Evolutionary conservation across 225 moss, liverwort and hornwort species (phyloP).

Genomic region (Sphagnum contortum): DNA sequence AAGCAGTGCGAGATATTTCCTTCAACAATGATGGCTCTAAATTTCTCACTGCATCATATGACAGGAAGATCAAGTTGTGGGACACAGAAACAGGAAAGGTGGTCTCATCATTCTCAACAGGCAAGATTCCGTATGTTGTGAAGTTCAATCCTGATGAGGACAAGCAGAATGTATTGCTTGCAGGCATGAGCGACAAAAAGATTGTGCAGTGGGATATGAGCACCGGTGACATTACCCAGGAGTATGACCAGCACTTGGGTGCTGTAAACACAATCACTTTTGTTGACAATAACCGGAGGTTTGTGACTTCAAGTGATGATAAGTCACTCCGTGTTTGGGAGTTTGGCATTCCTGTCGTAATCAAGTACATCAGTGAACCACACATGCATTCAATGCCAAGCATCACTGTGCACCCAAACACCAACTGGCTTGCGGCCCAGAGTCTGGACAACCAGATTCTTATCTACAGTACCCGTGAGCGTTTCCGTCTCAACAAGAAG

Average conservation of each 20-base stretch:
- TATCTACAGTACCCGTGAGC: slow-evolving; percentile 94
- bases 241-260: slow-evolving; percentile 97
- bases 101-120: slow-evolving; percentile 74
- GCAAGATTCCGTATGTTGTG: slow-evolving; percentile 96
- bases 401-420: slow-evolving; percentile 91
- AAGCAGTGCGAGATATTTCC: slow-evolving; percentile 89
- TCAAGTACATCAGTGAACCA: slow-evolving; percentile 97
- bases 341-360: slow-evolving; percentile 97
- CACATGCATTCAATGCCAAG: slow-evolving; percentile 99
- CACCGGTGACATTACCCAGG: slow-evolving; percentile 77
- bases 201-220: slow-evolving; percentile 99
- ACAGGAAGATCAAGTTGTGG: slow-evolving; percentile 91
- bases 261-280: slow-evolving; percentile 98
- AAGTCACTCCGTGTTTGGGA: slow-evolving; percentile 97
- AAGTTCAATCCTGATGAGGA: slow-evolving; percentile 98
- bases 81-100: slow-evolving; percentile 98
- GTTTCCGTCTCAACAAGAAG: slow-evolving; percentile 90
- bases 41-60: slow-evolving; percentile 92
- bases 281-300: slow-evolving; percentile 91
- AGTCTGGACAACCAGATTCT: slow-evolving; percentile 95
- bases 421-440: slow-evolving; percentile 97
- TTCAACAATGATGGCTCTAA: slow-evolving; percentile 95
- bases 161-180: slow-evolving; percentile 82
- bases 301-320: slow-evolving; percentile 98
- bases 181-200: slow-evolving; percentile 99